These are phyloP conservation scores for Pleurotus citrinopileatus DNA, from an alignment of 768 basidiomycete genomes.

Conservation along the genomic window DNA sequence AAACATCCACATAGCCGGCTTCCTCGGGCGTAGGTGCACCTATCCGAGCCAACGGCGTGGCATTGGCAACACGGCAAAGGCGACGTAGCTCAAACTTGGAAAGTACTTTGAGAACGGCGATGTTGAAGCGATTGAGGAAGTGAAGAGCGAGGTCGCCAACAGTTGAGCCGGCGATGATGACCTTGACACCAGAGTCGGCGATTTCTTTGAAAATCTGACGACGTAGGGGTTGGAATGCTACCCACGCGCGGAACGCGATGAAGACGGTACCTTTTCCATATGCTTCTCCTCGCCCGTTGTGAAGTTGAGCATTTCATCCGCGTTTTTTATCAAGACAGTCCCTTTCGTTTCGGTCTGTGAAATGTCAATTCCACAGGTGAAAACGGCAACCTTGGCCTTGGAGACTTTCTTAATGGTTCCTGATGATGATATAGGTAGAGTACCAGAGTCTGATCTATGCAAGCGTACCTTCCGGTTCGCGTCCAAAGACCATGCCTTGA, in stretches of 20 bases:
- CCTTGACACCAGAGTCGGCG: conserved; percentile 90
- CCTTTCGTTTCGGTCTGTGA: conserved; percentile 99
- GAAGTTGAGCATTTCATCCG: conserved; percentile 97
- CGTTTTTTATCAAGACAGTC: conserved; percentile 92
- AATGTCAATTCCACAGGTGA: conserved; percentile 88
- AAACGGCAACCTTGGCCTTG: conserved; percentile 93
- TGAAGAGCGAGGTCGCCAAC: conserved; percentile 96
- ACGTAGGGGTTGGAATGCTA: neutral
- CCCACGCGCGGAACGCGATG: too few relatives aligned
- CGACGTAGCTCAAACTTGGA: conserved; percentile 98
- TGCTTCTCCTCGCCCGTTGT: conserved; percentile 96
- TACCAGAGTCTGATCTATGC: neutral
- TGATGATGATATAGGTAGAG: neutral
- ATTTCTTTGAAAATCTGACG: conserved; percentile 95
- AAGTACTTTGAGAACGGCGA: conserved; percentile 94
- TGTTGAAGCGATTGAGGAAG: conserved; percentile 90
- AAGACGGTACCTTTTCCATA: conserved; percentile 68
- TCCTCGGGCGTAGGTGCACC: conserved; percentile 97
- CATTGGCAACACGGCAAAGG: conserved; percentile 92
- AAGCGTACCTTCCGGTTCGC: conserved; percentile 85
- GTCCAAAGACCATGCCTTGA: conserved; percentile 96
- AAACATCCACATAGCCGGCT: conserved; percentile 89
- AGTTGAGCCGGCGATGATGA: conserved; percentile 90
- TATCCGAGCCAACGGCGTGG: conserved; percentile 92
- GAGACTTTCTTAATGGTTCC: conserved; percentile 79